Evolutionary conservation across 2,329 filamentous ascomycete genomes (phyloP), one percentile per base, ranked within the genome.

Genomic region (Trichocomaceae sp.): DNA sequence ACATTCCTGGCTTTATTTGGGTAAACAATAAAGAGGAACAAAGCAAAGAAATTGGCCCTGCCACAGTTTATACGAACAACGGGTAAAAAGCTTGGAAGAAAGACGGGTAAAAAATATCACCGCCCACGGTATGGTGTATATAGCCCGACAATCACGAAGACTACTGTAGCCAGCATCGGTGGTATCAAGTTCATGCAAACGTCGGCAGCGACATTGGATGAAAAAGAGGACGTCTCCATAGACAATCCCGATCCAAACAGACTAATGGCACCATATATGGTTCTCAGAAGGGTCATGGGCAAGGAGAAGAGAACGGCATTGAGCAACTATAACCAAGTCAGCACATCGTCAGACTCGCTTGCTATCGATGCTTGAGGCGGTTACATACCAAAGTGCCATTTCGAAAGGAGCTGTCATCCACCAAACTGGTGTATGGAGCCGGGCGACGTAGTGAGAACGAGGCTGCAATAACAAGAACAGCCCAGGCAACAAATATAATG

Each of bases 281-380:
- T 48, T 22, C 44, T 37, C 45, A 55, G 20, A 33, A 55, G 48
- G 13, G 45, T 29, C 33, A 55, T 51, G 29, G 54, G 54, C 5
- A 55, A 44, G n/a, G 54, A 55, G 33, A 55, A 52, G 26, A 55
- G n/a, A 6, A 52, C 54, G n/a, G 54, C 48, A 7, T 55, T 35
- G 35, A 55, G 54, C 42, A 55, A n/a, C 54, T 55, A 26, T 39
- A 41, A 26, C 5, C 9, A 19, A 19, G n/a, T 51, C 41, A 51
- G 39, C 29, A 45, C 33, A 19, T 4, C 19, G 37, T 19, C 26
- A 8, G 26, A 29, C 7, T 29, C 10, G 26, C 26, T 19, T 41
- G 37, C 5, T 5, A 6, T 19, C 13, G 9, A 4, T 17, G 37
- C 37, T 5, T 41, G 5, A 15, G 13, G 17, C 9, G 37, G 17